Evolutionary conservation across 495 filamentous ascomycete genomes (phyloP).

Genomic region (Xylaria palmicola): DNA sequence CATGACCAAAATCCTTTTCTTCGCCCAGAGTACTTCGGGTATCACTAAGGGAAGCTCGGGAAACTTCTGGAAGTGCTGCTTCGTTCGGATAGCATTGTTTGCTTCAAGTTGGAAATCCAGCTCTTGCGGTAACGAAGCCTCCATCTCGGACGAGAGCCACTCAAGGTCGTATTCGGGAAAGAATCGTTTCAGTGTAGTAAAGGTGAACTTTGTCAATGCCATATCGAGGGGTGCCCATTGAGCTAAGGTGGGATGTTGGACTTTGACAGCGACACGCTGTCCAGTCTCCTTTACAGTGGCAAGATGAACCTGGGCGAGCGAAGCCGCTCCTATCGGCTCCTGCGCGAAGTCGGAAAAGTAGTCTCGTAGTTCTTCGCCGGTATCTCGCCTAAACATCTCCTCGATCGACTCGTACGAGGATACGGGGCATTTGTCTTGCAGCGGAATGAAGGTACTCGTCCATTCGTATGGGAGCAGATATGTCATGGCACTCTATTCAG

Average conservation of each 20-base stretch:
- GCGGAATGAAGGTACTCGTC: slow-evolving; percentile 92
- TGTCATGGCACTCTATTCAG: slow-evolving; percentile 76
- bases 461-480: slow-evolving; percentile 93
- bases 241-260: slow-evolving; percentile 87
- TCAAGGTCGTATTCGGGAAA: slow-evolving; percentile 97
- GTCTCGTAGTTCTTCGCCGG: slow-evolving; percentile 72
- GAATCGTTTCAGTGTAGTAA: slow-evolving; percentile 83
- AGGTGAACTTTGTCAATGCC: slow-evolving; percentile 81
- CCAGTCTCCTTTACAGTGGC: slow-evolving; percentile 83
- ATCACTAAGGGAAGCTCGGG: slow-evolving; percentile 77
- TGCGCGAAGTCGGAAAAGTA: slow-evolving; percentile 81
- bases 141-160: slow-evolving; percentile 94
- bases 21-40: slow-evolving; percentile 86
- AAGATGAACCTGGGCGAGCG: slow-evolving; percentile 90
- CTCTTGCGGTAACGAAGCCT: slow-evolving; percentile 83
- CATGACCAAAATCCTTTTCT: slow-evolving; percentile 91
- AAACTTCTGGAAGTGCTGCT: slow-evolving; percentile 71
- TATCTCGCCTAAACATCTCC: slow-evolving; percentile 81
- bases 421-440: slow-evolving; percentile 94
- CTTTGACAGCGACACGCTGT: slow-evolving; percentile 93
- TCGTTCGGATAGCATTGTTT: slow-evolving; percentile 74
- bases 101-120: slow-evolving; percentile 88
- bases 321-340: slow-evolving; percentile 85
- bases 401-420: slow-evolving; percentile 87
- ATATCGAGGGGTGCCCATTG: slow-evolving; percentile 93